Percentiles rank a stretch among this genome's conserved stretches.
These are phyloP conservation scores for Lactarius trivialis DNA, from an alignment of 768 basidiomycete species.

Conservation along the genomic window DNA sequence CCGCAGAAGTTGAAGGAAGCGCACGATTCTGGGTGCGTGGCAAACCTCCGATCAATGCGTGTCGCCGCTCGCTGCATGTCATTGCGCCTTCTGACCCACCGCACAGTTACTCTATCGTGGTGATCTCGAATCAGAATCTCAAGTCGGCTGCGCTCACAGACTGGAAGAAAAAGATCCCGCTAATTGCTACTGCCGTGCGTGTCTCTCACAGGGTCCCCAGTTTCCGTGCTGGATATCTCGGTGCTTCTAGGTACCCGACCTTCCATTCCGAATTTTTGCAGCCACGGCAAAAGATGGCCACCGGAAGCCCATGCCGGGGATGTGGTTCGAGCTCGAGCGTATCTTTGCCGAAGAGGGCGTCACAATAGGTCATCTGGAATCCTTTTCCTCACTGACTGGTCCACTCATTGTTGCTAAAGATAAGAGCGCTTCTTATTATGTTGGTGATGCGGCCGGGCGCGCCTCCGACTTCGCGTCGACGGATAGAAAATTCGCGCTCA, in stretches of 20 bases:
- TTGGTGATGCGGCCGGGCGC: constrained; percentile 89
- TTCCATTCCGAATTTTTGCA: constrained; percentile 76
- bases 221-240: background rate
- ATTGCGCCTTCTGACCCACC: background rate
- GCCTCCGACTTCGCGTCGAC: constrained; percentile 69
- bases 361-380: constrained; percentile 47
- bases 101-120: constrained; percentile 58
- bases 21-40: constrained; percentile 54
- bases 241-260: constrained; percentile 47
- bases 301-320: constrained; percentile 83
- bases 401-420: constrained; percentile 39
- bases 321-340: constrained; percentile 69
- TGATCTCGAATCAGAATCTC: constrained; percentile 78
- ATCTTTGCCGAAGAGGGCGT: constrained; percentile 53
- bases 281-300: constrained; percentile 69
- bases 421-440: constrained; percentile 59
- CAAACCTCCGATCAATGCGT: too few relatives aligned
- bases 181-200: constrained; percentile 58
- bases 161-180: constrained; percentile 74
- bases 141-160: constrained; percentile 41
- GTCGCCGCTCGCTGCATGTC: background rate
- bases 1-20: constrained; percentile 56
- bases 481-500: constrained; percentile 82
- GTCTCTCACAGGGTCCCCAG: background rate
- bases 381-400: background rate